Evolutionary conservation across 345 rosid genomes (phyloP).

Genomic region (Moricandia moricandioides): DNA sequence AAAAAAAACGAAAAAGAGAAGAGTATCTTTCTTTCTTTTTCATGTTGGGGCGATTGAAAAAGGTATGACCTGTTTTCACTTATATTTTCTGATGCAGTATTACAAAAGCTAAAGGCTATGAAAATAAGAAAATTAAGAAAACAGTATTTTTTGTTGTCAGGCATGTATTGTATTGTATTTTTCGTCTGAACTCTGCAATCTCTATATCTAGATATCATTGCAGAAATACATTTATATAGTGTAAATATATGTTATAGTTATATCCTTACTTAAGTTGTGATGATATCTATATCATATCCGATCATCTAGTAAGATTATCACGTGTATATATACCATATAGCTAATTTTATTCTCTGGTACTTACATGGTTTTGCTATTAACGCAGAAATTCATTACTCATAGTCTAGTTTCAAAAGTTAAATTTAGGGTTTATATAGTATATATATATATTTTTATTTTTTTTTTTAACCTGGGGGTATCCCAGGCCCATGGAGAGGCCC

Average conservation of each 20-base stretch:
- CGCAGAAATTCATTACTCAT: background rate
- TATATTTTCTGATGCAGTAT: slow-evolving; percentile 12
- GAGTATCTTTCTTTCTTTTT: background rate
- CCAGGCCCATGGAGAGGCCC: no score
- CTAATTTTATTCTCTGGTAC: background rate
- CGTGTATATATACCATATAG: background rate
- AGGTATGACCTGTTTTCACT: slow-evolving; percentile 28
- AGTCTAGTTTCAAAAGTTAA: background rate
- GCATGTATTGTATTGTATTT: slow-evolving; percentile 18
- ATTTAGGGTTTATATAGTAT: slow-evolving; percentile 5
- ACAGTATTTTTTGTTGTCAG: background rate
- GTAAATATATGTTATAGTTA: background rate
- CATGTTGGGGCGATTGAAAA: slow-evolving; percentile 32
- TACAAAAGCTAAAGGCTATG: slow-evolving; percentile 4
- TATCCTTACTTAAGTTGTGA: slow-evolving; percentile 4
- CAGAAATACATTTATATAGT: slow-evolving; percentile 18
- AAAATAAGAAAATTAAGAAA: background rate
- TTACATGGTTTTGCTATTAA: background rate
- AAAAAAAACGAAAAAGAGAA: background rate
- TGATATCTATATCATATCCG: background rate
- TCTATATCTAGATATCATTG: background rate
- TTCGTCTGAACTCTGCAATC: slow-evolving; percentile 21
- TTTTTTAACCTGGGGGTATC: no score
- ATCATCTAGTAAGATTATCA: background rate
- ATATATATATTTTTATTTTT: no score